These are phyloP conservation scores for Rhodomyrtus tomentosa DNA, from an alignment of 345 rosid species.

Conservation along the genomic window DNA sequence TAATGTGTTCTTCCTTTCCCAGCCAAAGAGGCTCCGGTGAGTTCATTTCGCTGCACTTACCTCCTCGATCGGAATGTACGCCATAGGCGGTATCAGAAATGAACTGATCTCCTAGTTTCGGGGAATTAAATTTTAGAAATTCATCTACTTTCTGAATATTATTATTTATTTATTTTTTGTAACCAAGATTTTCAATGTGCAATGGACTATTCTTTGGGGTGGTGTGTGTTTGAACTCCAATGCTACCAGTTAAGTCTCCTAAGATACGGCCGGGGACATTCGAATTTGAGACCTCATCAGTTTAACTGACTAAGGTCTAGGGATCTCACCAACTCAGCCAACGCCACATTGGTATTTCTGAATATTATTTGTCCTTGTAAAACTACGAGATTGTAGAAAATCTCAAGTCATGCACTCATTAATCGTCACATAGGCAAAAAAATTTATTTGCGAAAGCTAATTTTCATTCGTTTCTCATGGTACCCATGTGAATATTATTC, in stretches of 20 bases:
- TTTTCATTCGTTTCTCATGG: neutral
- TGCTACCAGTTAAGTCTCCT: no score
- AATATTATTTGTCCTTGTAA: no score
- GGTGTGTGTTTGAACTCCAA: no score
- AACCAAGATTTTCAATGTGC: no score
- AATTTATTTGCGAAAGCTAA: neutral
- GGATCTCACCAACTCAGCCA: no score
- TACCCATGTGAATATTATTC: neutral
- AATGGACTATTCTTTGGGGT: no score
- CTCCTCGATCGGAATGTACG: neutral
- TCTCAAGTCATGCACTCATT: neutral
- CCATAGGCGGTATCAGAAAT: neutral
- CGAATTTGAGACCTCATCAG: no score
- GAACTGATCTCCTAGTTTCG: neutral
- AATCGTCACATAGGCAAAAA: neutral
- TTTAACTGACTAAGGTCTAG: no score
- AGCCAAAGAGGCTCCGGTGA: neutral
- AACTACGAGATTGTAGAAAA: no score
- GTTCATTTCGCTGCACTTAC: neutral
- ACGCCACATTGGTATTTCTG: no score
- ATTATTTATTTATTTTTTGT: no score
- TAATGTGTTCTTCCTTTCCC: neutral
- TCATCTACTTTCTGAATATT: neutral
- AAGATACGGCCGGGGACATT: no score
- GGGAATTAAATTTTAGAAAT: neutral